Percentiles rank a stretch among this genome's conserved stretches.
These are phyloP conservation scores for Colletotrichum sp. DNA, from an alignment of 2,329 filamentous ascomycete genomes.

Conservation along the genomic window DNA sequence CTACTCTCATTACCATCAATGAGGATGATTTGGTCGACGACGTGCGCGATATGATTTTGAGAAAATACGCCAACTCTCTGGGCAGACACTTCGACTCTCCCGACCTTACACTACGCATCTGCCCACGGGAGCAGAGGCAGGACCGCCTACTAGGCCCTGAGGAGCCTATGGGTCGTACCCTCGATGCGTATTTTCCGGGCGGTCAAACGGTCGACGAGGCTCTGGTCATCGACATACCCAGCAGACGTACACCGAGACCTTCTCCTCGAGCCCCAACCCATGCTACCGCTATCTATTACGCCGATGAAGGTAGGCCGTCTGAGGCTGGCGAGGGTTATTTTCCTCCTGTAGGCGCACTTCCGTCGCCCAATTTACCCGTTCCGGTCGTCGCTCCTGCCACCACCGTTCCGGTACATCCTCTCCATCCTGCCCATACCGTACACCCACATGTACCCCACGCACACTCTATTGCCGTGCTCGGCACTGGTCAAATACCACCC, in stretches of 20 bases:
- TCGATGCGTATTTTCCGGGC: conserved; percentile 84
- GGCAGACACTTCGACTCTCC: conserved; percentile 89
- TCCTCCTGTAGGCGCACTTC: conserved; percentile 61
- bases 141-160: conserved; percentile 84
- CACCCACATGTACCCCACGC: conserved; percentile 30
- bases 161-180: conserved; percentile 76
- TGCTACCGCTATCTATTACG: conserved; percentile 54
- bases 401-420: conserved; percentile 29
- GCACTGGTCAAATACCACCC: conserved; percentile 78
- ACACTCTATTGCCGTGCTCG: conserved; percentile 79
- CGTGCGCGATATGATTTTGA: conserved; percentile 87
- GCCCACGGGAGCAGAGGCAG: conserved; percentile 67
- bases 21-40: conserved; percentile 95
- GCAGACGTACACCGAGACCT: conserved; percentile 76
- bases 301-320: conserved; percentile 67
- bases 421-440: conserved; percentile 14
- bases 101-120: conserved; percentile 81
- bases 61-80: conserved; percentile 92
- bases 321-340: conserved; percentile 84
- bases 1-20: conserved; percentile 83
- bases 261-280: conserved; percentile 68
- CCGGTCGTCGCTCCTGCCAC: conserved; percentile 41
- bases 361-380: conserved; percentile 43
- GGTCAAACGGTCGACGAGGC: conserved; percentile 91
- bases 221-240: conserved; percentile 85